These are phyloP conservation scores for Psilocybe azurescens DNA, from an alignment of 768 basidiomycete species.

Conservation along the genomic window DNA sequence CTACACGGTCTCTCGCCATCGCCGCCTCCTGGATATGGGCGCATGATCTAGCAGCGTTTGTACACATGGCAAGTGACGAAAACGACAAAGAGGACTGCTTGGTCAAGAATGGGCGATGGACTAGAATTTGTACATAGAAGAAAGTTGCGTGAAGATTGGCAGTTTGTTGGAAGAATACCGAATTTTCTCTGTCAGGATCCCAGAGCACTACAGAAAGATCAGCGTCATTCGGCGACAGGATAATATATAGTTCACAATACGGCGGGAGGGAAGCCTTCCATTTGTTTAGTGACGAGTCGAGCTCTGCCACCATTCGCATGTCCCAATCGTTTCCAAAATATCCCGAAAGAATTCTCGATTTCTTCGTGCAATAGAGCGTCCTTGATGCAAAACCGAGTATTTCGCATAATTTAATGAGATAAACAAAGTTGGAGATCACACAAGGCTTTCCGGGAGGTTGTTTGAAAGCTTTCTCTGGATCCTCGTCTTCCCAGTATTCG, in stretches of 20 bases:
- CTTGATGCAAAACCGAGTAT: conserved; percentile 67
- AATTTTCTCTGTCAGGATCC: conserved; percentile 52
- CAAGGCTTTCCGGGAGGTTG: conserved; percentile 73
- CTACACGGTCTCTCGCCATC: neutral
- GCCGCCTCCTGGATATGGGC: conserved; percentile 69
- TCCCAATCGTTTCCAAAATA: conserved; percentile 70
- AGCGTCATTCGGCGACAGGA: neutral
- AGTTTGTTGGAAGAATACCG: conserved; percentile 61
- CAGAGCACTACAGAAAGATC: conserved; percentile 44
- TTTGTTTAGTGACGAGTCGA: conserved; percentile 73
- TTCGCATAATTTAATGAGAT: conserved; percentile 61
- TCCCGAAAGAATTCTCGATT: conserved; percentile 66
- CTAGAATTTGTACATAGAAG: conserved; percentile 70
- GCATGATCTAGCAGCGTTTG: conserved; percentile 81
- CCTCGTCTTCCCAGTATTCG: conserved; percentile 74
- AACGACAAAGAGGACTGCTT: conserved; percentile 53
- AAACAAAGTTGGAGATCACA: conserved; percentile 57
- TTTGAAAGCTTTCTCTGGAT: conserved; percentile 64
- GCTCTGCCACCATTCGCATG: conserved; percentile 66
- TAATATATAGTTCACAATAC: conserved; percentile 43
- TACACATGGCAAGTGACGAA: conserved; percentile 77
- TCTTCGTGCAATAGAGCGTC: conserved; percentile 87
- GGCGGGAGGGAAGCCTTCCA: conserved; percentile 74
- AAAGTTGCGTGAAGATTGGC: conserved; percentile 54
- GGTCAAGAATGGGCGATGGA: conserved; percentile 81